Percentiles rank a stretch among this genome's conserved stretches.
These are phyloP conservation scores for Salix koriyanagi DNA, from an alignment of 345 rosid species.

Conservation along the genomic window DNA sequence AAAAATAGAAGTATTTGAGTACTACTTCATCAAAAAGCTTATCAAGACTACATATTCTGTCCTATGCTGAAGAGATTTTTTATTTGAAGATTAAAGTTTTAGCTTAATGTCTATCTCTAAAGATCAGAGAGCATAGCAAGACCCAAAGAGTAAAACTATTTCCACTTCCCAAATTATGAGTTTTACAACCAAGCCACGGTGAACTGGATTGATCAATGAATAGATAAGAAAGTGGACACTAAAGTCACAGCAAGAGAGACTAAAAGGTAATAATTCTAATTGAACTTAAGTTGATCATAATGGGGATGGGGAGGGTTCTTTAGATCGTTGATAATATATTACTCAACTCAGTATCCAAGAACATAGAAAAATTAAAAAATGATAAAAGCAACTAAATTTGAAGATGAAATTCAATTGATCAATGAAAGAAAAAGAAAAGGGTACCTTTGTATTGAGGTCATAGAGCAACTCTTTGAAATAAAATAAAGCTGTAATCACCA, in stretches of 20 bases:
- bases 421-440: neutral
- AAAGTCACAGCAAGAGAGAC: neutral
- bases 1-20: neutral
- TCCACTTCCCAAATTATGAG: neutral
- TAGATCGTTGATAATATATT: neutral
- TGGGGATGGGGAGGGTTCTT: neutral
- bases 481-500: neutral
- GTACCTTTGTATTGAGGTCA: slow-evolving; percentile 4
- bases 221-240: neutral
- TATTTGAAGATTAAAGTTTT: neutral
- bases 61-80: neutral
- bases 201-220: neutral
- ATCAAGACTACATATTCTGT: neutral
- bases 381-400: neutral
- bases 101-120: neutral
- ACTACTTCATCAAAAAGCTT: neutral
- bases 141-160: neutral
- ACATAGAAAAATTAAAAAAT: no score
- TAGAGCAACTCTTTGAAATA: neutral
- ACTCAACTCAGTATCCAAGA: neutral
- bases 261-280: neutral
- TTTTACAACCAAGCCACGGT: no score
- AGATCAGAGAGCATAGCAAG: neutral
- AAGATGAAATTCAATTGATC: neutral
- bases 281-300: neutral